phyloP scores from a whole-genome alignment of 495 filamentous ascomycete species.

The Hyaloscypha variabilis region DNA sequence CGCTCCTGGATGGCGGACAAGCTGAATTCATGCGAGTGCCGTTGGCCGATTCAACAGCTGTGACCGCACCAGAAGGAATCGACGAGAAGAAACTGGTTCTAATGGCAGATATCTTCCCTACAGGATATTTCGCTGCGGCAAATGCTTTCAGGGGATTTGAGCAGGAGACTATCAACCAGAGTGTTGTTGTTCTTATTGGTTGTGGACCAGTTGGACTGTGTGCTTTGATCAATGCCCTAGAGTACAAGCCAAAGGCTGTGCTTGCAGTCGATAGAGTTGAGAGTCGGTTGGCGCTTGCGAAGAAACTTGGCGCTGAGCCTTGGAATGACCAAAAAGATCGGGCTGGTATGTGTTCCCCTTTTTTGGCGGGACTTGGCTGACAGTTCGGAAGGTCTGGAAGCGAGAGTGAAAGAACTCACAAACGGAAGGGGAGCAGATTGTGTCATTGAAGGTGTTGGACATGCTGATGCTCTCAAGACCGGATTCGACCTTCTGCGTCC shows the following conservation, averaged over 20 bases:
- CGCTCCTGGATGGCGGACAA: slow-evolving; percentile 80
- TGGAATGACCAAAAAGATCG: slow-evolving; percentile 78
- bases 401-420: slow-evolving; percentile 75
- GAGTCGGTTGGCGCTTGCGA: slow-evolving; percentile 76
- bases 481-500: slow-evolving; percentile 86
- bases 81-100: slow-evolving; percentile 80
- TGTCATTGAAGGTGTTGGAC: slow-evolving; percentile 89
- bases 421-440: slow-evolving; percentile 87
- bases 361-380: background rate
- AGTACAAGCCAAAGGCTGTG: slow-evolving; percentile 78
- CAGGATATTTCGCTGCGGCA: slow-evolving; percentile 85
- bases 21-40: slow-evolving; percentile 91
- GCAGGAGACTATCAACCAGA: slow-evolving; percentile 62
- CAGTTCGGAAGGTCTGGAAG: slow-evolving; percentile 46
- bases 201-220: slow-evolving; percentile 91
- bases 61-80: slow-evolving; percentile 75
- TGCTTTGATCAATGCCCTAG: slow-evolving; percentile 79
- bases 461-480: slow-evolving; percentile 79
- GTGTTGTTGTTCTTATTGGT: slow-evolving; percentile 77
- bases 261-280: slow-evolving; percentile 86
- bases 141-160: slow-evolving; percentile 77
- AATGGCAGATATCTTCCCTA: slow-evolving; percentile 87
- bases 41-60: slow-evolving; percentile 78
- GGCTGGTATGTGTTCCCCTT: slow-evolving; percentile 36
- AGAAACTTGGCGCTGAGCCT: slow-evolving; percentile 79